These are phyloP conservation scores for Thinopyrum obtusiflorum DNA, from an alignment of 202 grass and related monocot species.

Conservation along the genomic window DNA sequence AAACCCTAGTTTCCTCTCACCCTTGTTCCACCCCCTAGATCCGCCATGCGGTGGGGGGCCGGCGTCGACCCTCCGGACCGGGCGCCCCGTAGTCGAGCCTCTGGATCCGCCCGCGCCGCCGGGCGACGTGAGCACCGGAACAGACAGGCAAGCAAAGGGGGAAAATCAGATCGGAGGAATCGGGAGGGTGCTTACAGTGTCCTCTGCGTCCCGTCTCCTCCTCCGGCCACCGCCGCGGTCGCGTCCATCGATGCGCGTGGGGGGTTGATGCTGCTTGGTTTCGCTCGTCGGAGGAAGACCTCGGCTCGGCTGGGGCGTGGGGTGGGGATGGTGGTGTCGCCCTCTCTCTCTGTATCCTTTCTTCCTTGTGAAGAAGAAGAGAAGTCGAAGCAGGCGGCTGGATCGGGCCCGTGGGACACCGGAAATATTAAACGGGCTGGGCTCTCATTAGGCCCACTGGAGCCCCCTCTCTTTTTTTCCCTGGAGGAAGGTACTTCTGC, in stretches of 20 bases:
- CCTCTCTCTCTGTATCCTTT: background rate
- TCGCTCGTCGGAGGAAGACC: background rate
- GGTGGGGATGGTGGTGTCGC: background rate
- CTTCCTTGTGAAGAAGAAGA: background rate
- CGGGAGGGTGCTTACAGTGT: constrained; percentile 42
- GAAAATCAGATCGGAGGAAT: background rate
- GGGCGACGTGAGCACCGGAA: background rate
- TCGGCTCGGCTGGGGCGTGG: background rate
- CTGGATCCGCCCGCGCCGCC: background rate
- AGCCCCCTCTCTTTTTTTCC: too few relatives aligned
- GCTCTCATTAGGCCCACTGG: too few relatives aligned
- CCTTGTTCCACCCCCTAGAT: background rate
- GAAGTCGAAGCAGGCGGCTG: background rate
- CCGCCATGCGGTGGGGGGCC: too few relatives aligned
- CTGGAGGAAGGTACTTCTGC: too few relatives aligned
- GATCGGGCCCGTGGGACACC: background rate
- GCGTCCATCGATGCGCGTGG: constrained; percentile 1
- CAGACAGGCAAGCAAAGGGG: background rate
- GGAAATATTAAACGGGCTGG: too few relatives aligned
- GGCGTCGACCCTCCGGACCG: background rate
- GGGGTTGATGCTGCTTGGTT: background rate
- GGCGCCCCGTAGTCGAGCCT: background rate
- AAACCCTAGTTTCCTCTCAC: background rate
- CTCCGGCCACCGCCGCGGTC: background rate
- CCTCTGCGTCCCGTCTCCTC: constrained; percentile 39